Evolutionary conservation across 2,329 filamentous ascomycete genomes (phyloP), one percentile per base, ranked within the genome.

Genomic region (Setomelanomma holmii): DNA sequence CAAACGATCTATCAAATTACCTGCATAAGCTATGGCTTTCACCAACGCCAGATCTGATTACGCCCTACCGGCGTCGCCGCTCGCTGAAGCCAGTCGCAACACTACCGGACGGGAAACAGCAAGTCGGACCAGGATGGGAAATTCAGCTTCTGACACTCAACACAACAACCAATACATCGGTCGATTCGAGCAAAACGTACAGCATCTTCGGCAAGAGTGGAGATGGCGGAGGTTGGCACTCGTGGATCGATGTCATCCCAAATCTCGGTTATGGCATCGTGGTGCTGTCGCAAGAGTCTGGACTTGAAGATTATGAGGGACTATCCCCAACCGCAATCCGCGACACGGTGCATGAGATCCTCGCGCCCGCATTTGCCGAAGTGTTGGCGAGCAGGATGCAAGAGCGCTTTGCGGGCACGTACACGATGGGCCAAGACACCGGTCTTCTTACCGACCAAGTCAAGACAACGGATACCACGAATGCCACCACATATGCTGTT

Each of bases 141-240:
- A 72, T 69, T n/a, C 52, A 55, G 19, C 40, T 67, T 4, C 45
- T 58, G 20, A 53, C 43, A 1, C 34, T 63, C 5, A 21, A 60
- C 1, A 60, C 57, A 5, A 61, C 53, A 11, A 45, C 48, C 2
- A 55, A 58, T 19, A n/a, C 46, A 0, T 51, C 45, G 5, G 4
- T 51, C 10, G 45, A 51, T 2, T 34, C 22, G 8, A 55, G 30
- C 5, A 69, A 68, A 27, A 62, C 60, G 2, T 70, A 71, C 49
- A 55, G 49, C 16, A 46, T 63, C 34, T 72, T 67, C 49, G 69
- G 69, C 10, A 72, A 72, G 38, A 63, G 67, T n/a, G 69, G 69
- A 2, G 62, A 69, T 35, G 69, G 63, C 11, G 68, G 68, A 20
- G 68, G 68, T n/a, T 72, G 60, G 62, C 65, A 65, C 43, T 58